phyloP scores from a whole-genome alignment of 495 filamentous ascomycete genomes.

The Sphaerosporella brunnea region DNA sequence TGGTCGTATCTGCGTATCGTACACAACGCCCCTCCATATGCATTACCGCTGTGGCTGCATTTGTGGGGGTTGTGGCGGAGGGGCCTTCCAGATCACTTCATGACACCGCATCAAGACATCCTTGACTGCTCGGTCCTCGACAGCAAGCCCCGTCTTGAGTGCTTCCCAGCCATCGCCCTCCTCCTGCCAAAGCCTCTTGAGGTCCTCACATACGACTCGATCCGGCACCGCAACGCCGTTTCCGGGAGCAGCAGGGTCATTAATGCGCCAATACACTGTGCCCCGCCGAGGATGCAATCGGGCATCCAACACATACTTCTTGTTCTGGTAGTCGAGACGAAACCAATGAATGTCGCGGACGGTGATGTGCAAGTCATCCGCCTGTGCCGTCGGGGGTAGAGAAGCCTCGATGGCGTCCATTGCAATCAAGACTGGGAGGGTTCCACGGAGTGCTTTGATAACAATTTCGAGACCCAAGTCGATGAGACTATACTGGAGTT shows the following conservation, averaged over 20 bases:
- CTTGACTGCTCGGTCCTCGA: slow-evolving; percentile 5
- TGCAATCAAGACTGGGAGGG: slow-evolving; percentile 50
- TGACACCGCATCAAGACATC: background rate
- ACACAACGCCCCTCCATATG: no score
- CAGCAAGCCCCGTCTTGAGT: slow-evolving; percentile 20
- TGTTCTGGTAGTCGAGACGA: slow-evolving; percentile 29
- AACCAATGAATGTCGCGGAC: slow-evolving; percentile 34
- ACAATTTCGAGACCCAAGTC: slow-evolving; percentile 38
- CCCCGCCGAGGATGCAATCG: slow-evolving; percentile 15
- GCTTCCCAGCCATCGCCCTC: slow-evolving; percentile 20
- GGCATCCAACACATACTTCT: slow-evolving; percentile 17
- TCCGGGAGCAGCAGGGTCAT: slow-evolving; percentile 21
- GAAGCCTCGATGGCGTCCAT: slow-evolving; percentile 38
- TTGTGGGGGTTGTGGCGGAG: background rate
- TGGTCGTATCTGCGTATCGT: no score
- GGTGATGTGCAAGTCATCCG: slow-evolving; percentile 30
- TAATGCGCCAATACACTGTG: slow-evolving; percentile 20
- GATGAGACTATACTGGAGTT: slow-evolving; percentile 47
- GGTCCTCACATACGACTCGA: slow-evolving; percentile 10
- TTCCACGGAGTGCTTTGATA: slow-evolving; percentile 37
- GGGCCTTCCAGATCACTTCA: background rate
- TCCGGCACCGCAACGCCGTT: slow-evolving; percentile 7
- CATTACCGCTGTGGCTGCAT: background rate
- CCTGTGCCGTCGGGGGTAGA: slow-evolving; percentile 26
- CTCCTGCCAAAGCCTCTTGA: slow-evolving; percentile 18